Base-by-base conservation (phyloP, 495 filamentous ascomycete species). In the Chaetomium tenue region DNA sequence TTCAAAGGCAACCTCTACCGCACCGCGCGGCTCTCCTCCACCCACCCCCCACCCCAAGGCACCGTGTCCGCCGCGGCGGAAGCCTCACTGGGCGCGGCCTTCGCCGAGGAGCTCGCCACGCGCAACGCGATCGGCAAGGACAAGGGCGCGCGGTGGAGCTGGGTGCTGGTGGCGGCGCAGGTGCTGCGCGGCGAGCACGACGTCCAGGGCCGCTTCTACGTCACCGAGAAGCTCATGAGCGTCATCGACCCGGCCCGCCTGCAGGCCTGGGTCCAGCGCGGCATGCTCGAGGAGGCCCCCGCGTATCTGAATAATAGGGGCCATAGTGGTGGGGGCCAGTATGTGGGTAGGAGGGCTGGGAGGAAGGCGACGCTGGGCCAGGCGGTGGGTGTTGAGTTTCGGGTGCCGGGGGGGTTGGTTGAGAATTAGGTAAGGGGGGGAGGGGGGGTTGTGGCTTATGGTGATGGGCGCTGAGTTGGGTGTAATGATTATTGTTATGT, bases 141-240 rank as follows among this genome's bases (percentile, higher is more conserved):
- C 26, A 65, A 65, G 48, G 46, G 46, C n/a, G 18, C 58, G 48
- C 58, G 66, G 8, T 77, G 72, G 67, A 68, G 66, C 23, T 81
- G 79, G 79, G 52, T 67, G 18, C 63, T 61, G 0, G 23, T 75
- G 2, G 58, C 63, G 58, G 44, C 37, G 25, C 52, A 9, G 30
- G 55, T 26, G 23, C 52, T 63, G 9, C 69, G 74, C n/a, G 20
- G 40, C 23, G 76, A 78, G 52, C 50, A 30, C 0, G 68, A 68
- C 7, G 74, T 80, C 12, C 66, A 67, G 26, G 78, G 79, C n/a
- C 68, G 79, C 8, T 81, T 79, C 68, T 80, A 81, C 68, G 76
- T 78, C 22, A 77, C 75, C 0, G 59, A 72, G 40, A 70, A 70
- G 62, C 66, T 81, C 23, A 73, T 75, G 54, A 66, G 63, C 13